Evolutionary conservation across 2,329 filamentous ascomycete species (phyloP).

Genomic region (Exophiala dermatitidis): DNA sequence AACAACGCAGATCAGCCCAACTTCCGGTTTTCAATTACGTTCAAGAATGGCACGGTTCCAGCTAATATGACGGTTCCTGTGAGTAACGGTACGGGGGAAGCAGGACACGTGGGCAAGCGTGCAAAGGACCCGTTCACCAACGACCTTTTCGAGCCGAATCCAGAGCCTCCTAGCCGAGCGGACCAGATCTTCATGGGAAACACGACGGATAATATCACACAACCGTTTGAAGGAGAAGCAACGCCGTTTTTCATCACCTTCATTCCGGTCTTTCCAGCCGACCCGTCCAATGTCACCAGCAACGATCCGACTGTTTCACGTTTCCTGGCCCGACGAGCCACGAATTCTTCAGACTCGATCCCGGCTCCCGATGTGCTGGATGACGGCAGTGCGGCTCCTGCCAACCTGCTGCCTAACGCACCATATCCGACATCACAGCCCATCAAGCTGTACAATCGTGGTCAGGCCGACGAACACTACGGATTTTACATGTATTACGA

Average conservation of each 20-base stretch:
- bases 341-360: slow-evolving; percentile 17
- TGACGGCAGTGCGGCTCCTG: slow-evolving; percentile 64
- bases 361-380: slow-evolving; percentile 21
- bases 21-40: slow-evolving; percentile 68
- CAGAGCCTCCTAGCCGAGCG: slow-evolving; percentile 45
- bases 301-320: slow-evolving; percentile 23
- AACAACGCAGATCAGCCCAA: slow-evolving; percentile 65
- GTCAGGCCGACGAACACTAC: slow-evolving; percentile 74
- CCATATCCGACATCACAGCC: slow-evolving; percentile 58
- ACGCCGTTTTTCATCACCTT: slow-evolving; percentile 85
- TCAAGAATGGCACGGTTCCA: slow-evolving; percentile 47
- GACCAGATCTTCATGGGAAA: slow-evolving; percentile 80
- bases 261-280: slow-evolving; percentile 39
- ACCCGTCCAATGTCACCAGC: slow-evolving; percentile 31
- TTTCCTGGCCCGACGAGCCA: slow-evolving; percentile 23
- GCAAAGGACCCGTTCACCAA: slow-evolving; percentile 32
- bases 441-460: slow-evolving; percentile 76
- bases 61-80: slow-evolving; percentile 55
- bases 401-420: slow-evolving; percentile 59
- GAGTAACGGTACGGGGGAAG: slow-evolving; percentile 32
- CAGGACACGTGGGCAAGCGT: slow-evolving; percentile 26
- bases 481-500: slow-evolving; percentile 91
- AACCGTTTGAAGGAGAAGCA: slow-evolving; percentile 69
- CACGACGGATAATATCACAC: slow-evolving; percentile 67
- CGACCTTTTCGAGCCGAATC: slow-evolving; percentile 38